These are phyloP conservation scores for Pythium biforme DNA, from an alignment of 352 stramenopile species.

Conservation along the genomic window DNA sequence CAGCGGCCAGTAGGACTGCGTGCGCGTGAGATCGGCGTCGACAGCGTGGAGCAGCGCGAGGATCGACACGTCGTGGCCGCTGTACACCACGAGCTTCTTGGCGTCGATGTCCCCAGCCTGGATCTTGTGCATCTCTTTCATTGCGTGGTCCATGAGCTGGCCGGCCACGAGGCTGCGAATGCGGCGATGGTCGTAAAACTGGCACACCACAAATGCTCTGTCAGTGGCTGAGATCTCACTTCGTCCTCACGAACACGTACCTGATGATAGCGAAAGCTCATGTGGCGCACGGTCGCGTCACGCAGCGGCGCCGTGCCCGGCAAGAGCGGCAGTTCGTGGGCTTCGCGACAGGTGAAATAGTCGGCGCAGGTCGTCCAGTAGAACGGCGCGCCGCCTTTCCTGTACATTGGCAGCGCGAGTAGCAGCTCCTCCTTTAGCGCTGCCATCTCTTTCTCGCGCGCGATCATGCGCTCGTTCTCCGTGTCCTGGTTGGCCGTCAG, in stretches of 20 bases:
- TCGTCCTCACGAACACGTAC: constrained; percentile 14
- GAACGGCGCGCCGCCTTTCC: constrained; percentile 38
- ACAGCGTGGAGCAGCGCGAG: constrained; percentile 74
- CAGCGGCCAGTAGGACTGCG: constrained; percentile 62
- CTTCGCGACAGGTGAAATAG: constrained; percentile 73
- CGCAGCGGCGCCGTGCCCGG: constrained; percentile 46
- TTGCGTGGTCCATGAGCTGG: constrained; percentile 57
- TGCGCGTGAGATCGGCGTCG: constrained; percentile 39
- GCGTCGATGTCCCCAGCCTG: constrained; percentile 26
- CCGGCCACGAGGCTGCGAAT: constrained; percentile 70
- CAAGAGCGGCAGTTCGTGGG: constrained; percentile 51
- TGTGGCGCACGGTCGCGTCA: constrained; percentile 43
- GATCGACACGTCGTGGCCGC: constrained; percentile 78
- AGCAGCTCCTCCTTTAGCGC: constrained; percentile 52
- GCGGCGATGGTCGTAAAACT: constrained; percentile 75
- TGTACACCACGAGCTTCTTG: constrained; percentile 76
- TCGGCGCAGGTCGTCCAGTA: constrained; percentile 68
- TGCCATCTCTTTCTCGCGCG: constrained; percentile 54
- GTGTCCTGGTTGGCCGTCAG: constrained; percentile 52
- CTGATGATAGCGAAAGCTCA: constrained; percentile 76
- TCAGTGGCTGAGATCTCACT: not conserved
- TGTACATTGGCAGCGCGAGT: constrained; percentile 52
- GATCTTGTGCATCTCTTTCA: constrained; percentile 33
- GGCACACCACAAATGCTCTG: not conserved
- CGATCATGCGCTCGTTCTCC: constrained; percentile 46